These are phyloP conservation scores for Endocalyx cinctus DNA, from an alignment of 2,329 filamentous ascomycete species.

Conservation along the genomic window DNA sequence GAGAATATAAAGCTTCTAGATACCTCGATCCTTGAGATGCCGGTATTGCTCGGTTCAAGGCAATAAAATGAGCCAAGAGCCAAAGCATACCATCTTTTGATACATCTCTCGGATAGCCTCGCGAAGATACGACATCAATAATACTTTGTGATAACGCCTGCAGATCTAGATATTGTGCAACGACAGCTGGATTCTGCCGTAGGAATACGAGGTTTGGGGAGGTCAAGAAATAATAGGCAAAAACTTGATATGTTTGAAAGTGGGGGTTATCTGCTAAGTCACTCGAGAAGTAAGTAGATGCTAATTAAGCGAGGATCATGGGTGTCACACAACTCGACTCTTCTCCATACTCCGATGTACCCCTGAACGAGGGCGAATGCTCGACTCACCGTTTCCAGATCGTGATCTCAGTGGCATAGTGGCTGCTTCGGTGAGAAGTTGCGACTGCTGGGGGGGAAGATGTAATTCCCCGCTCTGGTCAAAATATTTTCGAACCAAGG, in stretches of 20 bases:
- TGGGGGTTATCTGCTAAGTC: conserved; percentile 2
- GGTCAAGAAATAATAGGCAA: conserved; percentile 26
- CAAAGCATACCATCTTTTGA: conserved; percentile 49
- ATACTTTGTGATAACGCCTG: conserved; percentile 39
- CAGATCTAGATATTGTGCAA: conserved; percentile 35
- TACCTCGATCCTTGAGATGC: conserved; percentile 27
- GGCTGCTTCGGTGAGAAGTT: conserved; percentile 17
- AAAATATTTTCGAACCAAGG: conserved; percentile 33
- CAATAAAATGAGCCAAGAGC: conserved; percentile 64
- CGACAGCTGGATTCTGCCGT: conserved; percentile 31
- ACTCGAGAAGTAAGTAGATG: neutral
- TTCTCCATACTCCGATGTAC: too few relatives aligned
- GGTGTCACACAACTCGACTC: too few relatives aligned
- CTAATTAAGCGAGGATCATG: too few relatives aligned
- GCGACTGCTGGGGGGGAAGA: conserved; percentile 10
- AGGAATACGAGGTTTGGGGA: conserved; percentile 34
- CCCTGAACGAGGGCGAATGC: too few relatives aligned
- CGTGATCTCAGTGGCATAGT: conserved; percentile 17
- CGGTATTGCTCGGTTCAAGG: conserved; percentile 41
- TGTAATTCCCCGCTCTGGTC: conserved; percentile 16
- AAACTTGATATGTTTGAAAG: conserved; percentile 19
- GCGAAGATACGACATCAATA: conserved; percentile 26
- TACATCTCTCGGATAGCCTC: conserved; percentile 15
- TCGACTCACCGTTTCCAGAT: conserved; percentile 16
- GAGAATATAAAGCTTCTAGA: conserved; percentile 49